A percentile compares a stretch with the other conserved stretches of the same genome.
phyloP scores from a whole-genome alignment of 1,139 yeast species.

The Debaryomyces sp. region DNA sequence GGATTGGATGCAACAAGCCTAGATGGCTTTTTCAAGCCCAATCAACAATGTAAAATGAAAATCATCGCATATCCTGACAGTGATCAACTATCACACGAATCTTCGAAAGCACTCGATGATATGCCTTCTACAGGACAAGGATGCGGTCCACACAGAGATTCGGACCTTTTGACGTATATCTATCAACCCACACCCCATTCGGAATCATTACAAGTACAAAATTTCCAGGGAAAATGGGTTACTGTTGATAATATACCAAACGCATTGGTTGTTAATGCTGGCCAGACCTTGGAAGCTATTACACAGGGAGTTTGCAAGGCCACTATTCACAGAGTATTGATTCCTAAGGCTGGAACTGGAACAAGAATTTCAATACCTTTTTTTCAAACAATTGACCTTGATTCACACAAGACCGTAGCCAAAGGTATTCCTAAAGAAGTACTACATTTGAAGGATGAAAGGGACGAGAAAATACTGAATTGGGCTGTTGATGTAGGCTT shows the following conservation, averaged over 20 bases:
- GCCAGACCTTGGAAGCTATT: slow-evolving; percentile 57
- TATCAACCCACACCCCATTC: slow-evolving; percentile 56
- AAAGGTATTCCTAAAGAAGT: slow-evolving; percentile 35
- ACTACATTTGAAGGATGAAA: slow-evolving; percentile 29
- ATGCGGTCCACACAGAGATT: slow-evolving; percentile 72
- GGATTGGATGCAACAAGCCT: slow-evolving; percentile 49
- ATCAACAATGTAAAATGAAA: slow-evolving; percentile 59
- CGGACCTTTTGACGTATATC: slow-evolving; percentile 64
- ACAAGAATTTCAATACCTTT: slow-evolving; percentile 57
- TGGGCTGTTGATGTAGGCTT: slow-evolving; percentile 54
- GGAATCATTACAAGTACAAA: slow-evolving; percentile 62
- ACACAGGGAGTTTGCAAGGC: slow-evolving; percentile 61
- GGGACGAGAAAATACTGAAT: slow-evolving; percentile 41
- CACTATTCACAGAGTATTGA: slow-evolving; percentile 66
- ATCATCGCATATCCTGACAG: slow-evolving; percentile 54
- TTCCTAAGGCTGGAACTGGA: slow-evolving; percentile 56
- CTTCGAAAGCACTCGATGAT: slow-evolving; percentile 36
- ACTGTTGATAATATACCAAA: slow-evolving; percentile 47
- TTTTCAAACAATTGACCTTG: slow-evolving; percentile 56
- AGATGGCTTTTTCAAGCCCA: slow-evolving; percentile 50
- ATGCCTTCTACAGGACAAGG: slow-evolving; percentile 56
- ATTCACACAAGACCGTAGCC: slow-evolving; percentile 39
- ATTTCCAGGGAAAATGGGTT: slow-evolving; percentile 66
- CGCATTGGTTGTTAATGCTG: slow-evolving; percentile 55
- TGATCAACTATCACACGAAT: slow-evolving; percentile 25